Conservation (phyloP, 371 early-diverging fungal genomes). For the Lichtheimia corymbifera region DNA sequence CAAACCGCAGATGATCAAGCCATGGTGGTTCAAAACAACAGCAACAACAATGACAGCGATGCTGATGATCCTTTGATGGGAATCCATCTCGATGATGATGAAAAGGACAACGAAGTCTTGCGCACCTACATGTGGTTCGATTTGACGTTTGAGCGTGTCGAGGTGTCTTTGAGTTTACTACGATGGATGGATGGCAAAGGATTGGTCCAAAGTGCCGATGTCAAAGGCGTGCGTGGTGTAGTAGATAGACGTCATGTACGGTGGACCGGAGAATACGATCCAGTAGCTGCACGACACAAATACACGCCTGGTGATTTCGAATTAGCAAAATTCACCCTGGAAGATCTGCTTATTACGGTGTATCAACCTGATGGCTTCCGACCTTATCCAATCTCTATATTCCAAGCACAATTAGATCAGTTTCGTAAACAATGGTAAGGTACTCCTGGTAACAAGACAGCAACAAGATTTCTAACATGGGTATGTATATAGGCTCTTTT, state of each 20-base stretch:
- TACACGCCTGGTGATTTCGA: slow-evolving; percentile 87
- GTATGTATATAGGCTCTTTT: slow-evolving; percentile 51
- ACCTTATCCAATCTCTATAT: slow-evolving; percentile 87
- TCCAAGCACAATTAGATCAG: slow-evolving; percentile 77
- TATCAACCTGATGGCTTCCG: slow-evolving; percentile 83
- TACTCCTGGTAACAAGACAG: neutral
- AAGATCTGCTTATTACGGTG: slow-evolving; percentile 71
- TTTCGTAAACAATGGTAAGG: slow-evolving; percentile 85
- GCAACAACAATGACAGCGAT: slow-evolving; percentile 1
- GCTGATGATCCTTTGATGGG: slow-evolving; percentile 45
- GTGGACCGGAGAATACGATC: slow-evolving; percentile 71
- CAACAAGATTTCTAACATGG: neutral
- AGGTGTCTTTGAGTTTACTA: slow-evolving; percentile 85
- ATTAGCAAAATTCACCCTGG: slow-evolving; percentile 67
- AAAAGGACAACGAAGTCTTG: slow-evolving; percentile 41
- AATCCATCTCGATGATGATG: slow-evolving; percentile 45
- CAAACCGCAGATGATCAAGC: neutral
- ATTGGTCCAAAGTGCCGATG: slow-evolving; percentile 75
- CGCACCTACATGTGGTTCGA: slow-evolving; percentile 72
- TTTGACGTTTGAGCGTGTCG: slow-evolving; percentile 77
- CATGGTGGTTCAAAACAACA: slow-evolving; percentile 3
- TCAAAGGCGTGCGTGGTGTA: slow-evolving; percentile 89
- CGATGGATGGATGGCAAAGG: slow-evolving; percentile 94
- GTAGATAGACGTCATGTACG: slow-evolving; percentile 85
- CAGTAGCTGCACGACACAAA: slow-evolving; percentile 59